Percentiles rank a stretch among this genome's conserved stretches.
Conservation (phyloP, 2,329 filamentous ascomycete species). For the Penicillium palitans region DNA sequence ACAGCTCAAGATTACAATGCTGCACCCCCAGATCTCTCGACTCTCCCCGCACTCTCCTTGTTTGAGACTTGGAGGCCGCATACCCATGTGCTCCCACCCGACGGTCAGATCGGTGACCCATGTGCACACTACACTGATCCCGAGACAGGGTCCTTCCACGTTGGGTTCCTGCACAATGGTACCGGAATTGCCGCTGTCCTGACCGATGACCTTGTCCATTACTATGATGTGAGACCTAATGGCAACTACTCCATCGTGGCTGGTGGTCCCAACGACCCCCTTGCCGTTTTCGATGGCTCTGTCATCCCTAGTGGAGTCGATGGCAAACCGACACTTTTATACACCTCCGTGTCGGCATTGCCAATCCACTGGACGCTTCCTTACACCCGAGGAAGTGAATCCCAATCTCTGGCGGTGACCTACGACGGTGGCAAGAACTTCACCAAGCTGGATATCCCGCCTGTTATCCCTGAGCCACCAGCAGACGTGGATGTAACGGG, state of each 20-base stretch:
- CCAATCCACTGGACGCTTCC: neutral
- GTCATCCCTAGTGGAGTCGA: neutral
- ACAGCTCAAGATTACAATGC: neutral
- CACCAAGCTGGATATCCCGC: neutral
- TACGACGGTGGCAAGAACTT: neutral
- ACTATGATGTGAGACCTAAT: neutral
- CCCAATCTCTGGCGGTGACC: neutral
- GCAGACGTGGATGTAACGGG: neutral
- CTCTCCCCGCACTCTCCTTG: neutral
- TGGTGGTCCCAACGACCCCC: neutral
- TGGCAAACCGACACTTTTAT: neutral
- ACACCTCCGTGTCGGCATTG: neutral
- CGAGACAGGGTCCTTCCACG: neutral
- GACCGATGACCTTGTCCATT: neutral
- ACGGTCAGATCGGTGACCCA: neutral
- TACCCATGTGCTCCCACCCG: neutral
- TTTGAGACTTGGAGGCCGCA: neutral
- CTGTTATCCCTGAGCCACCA: neutral
- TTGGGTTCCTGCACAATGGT: neutral
- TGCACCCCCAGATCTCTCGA: neutral
- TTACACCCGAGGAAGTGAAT: neutral
- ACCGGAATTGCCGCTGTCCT: neutral
- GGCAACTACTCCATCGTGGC: neutral
- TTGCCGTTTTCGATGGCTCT: neutral
- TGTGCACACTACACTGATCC: neutral